Evolutionary conservation across 352 stramenopile genomes (phyloP), one percentile per base, ranked within the genome.

Genomic region (Phytophthora sp.): DNA sequence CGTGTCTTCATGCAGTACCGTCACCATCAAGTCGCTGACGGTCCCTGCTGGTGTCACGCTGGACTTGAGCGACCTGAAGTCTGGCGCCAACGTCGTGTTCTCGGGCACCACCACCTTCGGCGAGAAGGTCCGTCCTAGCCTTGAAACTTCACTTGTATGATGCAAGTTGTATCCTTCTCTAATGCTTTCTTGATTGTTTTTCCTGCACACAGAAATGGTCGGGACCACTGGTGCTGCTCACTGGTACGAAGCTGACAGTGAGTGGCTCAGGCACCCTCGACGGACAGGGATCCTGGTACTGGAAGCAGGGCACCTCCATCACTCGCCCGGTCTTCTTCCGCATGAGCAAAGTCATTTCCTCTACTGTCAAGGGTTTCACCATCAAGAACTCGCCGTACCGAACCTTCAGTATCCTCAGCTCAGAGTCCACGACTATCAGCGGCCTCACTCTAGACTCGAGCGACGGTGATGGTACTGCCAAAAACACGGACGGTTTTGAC

Each of bases 271-370:
- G 69, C 1, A 74, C 61, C 4, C 58, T 78, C 1, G 66, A 78
- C 11, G 69, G 69, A 13, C 65, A 78, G 43, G 65, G 69, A 4
- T 24, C 34, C 34, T 72, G 58, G 65, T 78, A 69, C 58, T 77
- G 69, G 69, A 56, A 66, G 18, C 54, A 77, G 31, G 60, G 58
- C 21, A 34, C 38, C n/a, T 65, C 42, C 3, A 54, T 75, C 50
- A 62, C 31, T 2, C 50, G 60, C 1, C 69, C 69, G 0, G 65
- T 72, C 3, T 75, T 78, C 39, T 73, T 78, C 60, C 45, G 51
- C 18, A 37, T 59, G 27, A 28, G 28, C 37, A 51, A 51, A 26
- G 51, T 51, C 30, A 51, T 43, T 12, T 23, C 17, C 50, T 76
- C 67, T 7, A 64, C 26, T 12, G 24, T 76, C 21, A 55, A 50